Conservation (phyloP, 495 filamentous ascomycete genomes). For the Tricharina praecox region DNA sequence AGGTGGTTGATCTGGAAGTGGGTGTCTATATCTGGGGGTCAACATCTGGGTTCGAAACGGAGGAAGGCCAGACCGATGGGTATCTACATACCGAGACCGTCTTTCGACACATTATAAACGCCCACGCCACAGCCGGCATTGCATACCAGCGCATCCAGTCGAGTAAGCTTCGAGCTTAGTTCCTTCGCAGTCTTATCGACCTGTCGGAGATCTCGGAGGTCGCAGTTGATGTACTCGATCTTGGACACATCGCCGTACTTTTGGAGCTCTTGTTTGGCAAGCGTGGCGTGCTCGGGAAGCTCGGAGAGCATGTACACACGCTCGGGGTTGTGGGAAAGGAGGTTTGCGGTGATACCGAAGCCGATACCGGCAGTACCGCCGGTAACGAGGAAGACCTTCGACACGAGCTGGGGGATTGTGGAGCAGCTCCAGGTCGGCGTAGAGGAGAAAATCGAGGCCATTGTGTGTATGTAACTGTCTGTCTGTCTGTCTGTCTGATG, state of each 20-base stretch:
- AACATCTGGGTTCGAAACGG: too few species aligned
- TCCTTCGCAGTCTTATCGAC: constrained; percentile 30
- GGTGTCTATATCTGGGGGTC: constrained; percentile 20
- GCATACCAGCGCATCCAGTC: constrained; percentile 31
- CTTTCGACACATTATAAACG: constrained; percentile 25
- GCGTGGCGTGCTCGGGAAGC: constrained; percentile 32
- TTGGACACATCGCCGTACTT: constrained; percentile 29
- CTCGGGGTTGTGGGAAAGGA: constrained; percentile 35
- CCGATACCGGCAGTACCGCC: constrained; percentile 18
- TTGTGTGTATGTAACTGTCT: too few species aligned
- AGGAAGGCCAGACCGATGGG: not conserved
- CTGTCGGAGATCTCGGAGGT: constrained; percentile 30
- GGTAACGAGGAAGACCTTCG: constrained; percentile 17
- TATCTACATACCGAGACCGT: constrained; percentile 21
- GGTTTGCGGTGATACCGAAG: constrained; percentile 33
- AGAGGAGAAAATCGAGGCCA: constrained; percentile 13
- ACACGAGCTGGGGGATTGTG: constrained; percentile 11
- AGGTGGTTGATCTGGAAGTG: constrained; percentile 32
- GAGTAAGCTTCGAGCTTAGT: constrained; percentile 25
- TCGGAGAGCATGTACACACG: constrained; percentile 35
- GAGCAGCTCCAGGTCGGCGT: constrained; percentile 9
- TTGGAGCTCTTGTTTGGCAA: constrained; percentile 29
- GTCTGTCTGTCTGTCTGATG: too few species aligned
- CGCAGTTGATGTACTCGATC: constrained; percentile 32
- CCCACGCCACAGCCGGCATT: constrained; percentile 32